Evolutionary conservation across 139 green algal species (phyloP).

Genomic region (Deuterostichococcus epilithicus): DNA sequence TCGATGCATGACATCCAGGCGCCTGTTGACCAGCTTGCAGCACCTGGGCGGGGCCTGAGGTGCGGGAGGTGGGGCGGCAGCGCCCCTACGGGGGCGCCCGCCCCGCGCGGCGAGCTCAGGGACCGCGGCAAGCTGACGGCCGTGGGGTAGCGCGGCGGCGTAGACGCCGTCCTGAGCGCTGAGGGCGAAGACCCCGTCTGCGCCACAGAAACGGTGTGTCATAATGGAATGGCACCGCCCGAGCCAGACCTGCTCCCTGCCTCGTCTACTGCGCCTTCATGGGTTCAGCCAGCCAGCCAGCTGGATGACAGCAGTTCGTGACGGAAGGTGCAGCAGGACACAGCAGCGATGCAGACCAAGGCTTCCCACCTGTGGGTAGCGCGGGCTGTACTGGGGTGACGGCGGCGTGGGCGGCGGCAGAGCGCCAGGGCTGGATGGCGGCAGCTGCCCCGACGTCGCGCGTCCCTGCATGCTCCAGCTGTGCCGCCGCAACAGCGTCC

Average conservation of each 20-base stretch:
- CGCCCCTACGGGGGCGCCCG: no score
- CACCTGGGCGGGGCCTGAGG: neutral
- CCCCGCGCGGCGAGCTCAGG: neutral
- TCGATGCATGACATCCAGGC: no score
- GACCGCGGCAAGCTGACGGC: neutral
- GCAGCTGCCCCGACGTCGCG: constrained; percentile 1
- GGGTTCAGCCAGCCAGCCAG: no score
- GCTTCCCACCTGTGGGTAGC: neutral
- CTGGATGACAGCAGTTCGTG: no score
- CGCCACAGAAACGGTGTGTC: no score
- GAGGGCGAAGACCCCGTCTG: no score
- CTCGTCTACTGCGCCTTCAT: no score
- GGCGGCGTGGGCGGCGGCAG: constrained; percentile 6
- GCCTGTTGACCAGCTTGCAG: no score
- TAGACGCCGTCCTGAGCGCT: neutral
- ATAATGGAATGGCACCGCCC: no score
- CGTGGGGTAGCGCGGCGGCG: neutral
- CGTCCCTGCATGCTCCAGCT: constrained; percentile 9
- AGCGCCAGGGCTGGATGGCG: neutral
- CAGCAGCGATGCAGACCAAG: no score
- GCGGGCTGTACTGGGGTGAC: neutral
- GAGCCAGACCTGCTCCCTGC: no score
- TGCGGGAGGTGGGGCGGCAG: neutral
- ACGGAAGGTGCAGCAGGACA: no score
- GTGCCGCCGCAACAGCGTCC: neutral